Evolutionary conservation across 495 filamentous ascomycete genomes (phyloP), one percentile per base, ranked within the genome.

Genomic region (Venustampulla echinocandica): DNA sequence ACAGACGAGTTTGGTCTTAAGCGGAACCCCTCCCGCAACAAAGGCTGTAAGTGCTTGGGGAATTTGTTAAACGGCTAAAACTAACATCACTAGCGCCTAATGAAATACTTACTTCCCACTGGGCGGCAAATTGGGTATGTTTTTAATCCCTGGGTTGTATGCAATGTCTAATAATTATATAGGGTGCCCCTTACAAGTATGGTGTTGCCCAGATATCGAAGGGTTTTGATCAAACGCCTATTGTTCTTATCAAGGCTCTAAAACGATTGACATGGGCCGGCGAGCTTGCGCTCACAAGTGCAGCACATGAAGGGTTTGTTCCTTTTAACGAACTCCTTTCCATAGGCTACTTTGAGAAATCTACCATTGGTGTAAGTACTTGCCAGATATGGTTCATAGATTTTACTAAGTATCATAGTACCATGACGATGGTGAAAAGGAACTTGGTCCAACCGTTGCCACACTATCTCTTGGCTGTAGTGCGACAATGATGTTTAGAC

Each of bases 111-210:
- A 85, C 80, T 0, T 63, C 70, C 0, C 85, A 90, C 46, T 93
- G 82, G 58, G 69, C 76, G 1, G 73, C 74, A 9, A 93, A 90
- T 61, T 85, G 75, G 61, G 84, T 87, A 64, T 64, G 79, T 62
- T 0, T 10, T 18, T 11, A 1, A 19, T 36, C 15, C 17, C 28
- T 13, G 23, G 0, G 38, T 19, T 23, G 0, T 32, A 11, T 42
- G 25, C 41, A 19, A 14, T 3, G 27, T 34, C 14, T 42, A 53
- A 33, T 25, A 27, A 58, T 43, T n/a, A 17, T 48, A 22, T 51
- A 88, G 79, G 88, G 88, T 0, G 83, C 85, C 42, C 81, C 80
- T 0, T 94, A 95, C 58, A 90, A 93, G 50, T 94, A 81, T 51
- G 74, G 85, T 10, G 84, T 87, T 1, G 63, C 72, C 4, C 79